phyloP scores from a whole-genome alignment of 345 rosid species.

The Isatis tinctoria region DNA sequence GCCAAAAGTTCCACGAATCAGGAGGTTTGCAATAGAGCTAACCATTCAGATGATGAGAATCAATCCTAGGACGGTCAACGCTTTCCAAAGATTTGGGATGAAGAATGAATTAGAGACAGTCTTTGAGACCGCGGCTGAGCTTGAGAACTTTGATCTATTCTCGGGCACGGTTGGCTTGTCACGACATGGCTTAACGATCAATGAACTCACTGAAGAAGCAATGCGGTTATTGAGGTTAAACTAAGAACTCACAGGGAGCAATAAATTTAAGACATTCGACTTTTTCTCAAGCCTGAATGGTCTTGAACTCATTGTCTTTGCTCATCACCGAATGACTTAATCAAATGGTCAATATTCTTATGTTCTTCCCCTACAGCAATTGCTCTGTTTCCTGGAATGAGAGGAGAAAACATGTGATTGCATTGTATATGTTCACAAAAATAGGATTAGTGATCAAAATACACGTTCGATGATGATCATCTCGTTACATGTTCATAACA shows the following conservation, averaged over 20 bases:
- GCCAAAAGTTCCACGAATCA: constrained; percentile 73
- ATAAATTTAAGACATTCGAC: background rate
- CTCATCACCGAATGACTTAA: background rate
- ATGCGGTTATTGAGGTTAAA: constrained; percentile 28
- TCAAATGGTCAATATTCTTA: background rate
- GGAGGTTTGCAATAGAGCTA: constrained; percentile 79
- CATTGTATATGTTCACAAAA: background rate
- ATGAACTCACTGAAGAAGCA: constrained; percentile 62
- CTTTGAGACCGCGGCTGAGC: constrained; percentile 63
- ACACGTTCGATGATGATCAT: background rate
- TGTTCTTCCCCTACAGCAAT: background rate
- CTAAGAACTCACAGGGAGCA: background rate
- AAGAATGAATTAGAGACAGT: constrained; percentile 51
- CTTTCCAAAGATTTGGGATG: constrained; percentile 42
- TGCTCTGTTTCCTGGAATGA: background rate
- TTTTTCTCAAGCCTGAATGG: background rate
- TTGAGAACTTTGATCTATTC: constrained; percentile 77
- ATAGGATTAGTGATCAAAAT: background rate
- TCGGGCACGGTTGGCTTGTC: constrained; percentile 71
- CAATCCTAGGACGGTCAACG: constrained; percentile 28
- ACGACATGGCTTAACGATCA: constrained; percentile 60
- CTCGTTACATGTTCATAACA: background rate
- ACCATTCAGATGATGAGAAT: constrained; percentile 70
- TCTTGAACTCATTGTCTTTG: background rate
- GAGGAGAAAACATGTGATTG: background rate